Base-by-base conservation (phyloP, 768 basidiomycete genomes). In the Tylopilus sp. region DNA sequence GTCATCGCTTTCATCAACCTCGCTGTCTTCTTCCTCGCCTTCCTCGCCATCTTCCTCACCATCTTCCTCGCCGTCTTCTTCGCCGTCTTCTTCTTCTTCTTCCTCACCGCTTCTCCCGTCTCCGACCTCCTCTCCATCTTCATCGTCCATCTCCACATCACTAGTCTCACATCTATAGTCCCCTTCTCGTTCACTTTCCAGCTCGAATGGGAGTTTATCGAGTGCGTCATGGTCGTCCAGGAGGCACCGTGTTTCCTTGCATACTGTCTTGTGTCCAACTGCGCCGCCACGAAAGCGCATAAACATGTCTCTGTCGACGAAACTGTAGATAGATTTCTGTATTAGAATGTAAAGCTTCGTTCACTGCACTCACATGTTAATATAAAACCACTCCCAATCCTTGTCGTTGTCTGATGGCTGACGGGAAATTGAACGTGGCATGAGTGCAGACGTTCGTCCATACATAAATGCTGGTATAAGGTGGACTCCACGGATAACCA, bases 361-460 rank as follows among this genome's bases (percentile, higher is more conserved):
- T 16, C 26, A 2, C n/a, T 12, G 10, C 11, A 19, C 48, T 50
- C 8, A 50, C 50, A 50, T 8, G 6, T 53, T 43, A 19, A 53
- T 10, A 4, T 43, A 53, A 4, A 29, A 53, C 40, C 41, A 53
- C 2, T 53, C 48, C 52, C 48, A 53, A n/a, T 53, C 52, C 2
- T 50, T 5, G 0, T 31, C 0, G 1, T 29, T 29, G 13, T 50
- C 48, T 0, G 34, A 43, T 6, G 41, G 41, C 4, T 2, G 26
- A 28, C 16, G 14, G 24, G 53, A 33, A 4, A 54, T 16, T 7
- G 28, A 54, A n/a, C 25, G 28, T 4, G 34, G 42, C 0, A 50
- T 12, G 5, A 53, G 21, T 1, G 1, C 22, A 0, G 22, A 16
- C 2, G 29, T 52, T 3, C 8, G 5, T 38, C 48, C 40, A 5